Base-by-base conservation (phyloP, 192 early-diverging fungal genomes). In the Backusella mclennaniae region DNA sequence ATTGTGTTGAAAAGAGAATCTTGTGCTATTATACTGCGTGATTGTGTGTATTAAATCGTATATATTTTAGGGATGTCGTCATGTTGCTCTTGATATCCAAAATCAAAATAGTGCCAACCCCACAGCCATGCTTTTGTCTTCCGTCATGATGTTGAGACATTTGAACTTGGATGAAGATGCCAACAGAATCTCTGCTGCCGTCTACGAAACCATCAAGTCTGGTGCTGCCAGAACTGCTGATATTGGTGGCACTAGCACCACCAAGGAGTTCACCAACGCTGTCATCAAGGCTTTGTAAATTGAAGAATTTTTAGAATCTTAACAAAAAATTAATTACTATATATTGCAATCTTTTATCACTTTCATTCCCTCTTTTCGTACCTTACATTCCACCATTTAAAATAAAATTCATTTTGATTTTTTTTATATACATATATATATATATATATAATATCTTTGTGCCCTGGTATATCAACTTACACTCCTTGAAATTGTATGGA, bases 101-200 rank as follows among this genome's bases (percentile, higher is more conserved):
- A 95, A 95, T 80, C 86, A 89, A 81, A 98, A 99, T 94, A 87
- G 87, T 23, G 98, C 98, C 79, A 99, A 99, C 87, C 98, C 97
- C n/a, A 94, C 96, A 41, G 93, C 96, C 68, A 87, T 99, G 85
- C 82, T 99, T 73, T 88, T 98, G 76, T 96, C 94, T 35, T 92
- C 95, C 21, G 94, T 98, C 66, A 92, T 96, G 90, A 95, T 99
- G 95, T 90, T 99, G 73, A 93, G 96, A 83, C 97, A 97, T 86
- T 84, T 99, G 69, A 92, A 93, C 82, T 92, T 98, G 75, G 87
- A 92, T 82, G 89, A 94, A 68, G 89, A 97, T 79, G 98, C 98
- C 73, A 91, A 94, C 86, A 90, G 89, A 78, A 99, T 99, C 82
- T 93, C 92, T 81, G 88, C 88, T 59, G 96, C 98, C 36, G 90